Conservation (phyloP, 768 basidiomycete species). For the Auriculariales sp. region DNA sequence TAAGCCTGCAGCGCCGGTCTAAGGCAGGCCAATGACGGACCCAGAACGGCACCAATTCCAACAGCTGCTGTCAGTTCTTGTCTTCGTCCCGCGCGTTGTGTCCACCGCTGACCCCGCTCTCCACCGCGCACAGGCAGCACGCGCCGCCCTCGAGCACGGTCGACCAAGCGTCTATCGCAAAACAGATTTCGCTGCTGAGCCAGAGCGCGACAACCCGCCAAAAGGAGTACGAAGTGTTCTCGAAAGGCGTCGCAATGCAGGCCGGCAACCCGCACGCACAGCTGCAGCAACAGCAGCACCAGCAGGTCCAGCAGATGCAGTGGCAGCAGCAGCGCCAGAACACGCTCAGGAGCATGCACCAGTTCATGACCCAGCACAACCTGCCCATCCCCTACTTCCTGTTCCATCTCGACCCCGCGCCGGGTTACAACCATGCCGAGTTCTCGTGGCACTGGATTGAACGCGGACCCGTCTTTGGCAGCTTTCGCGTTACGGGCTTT, state of each 20-base stretch:
- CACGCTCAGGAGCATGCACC: constrained; percentile 49
- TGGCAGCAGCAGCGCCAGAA: constrained; percentile 28
- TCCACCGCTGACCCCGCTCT: not conserved
- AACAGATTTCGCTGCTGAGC: not conserved
- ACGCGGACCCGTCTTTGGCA: constrained; percentile 41
- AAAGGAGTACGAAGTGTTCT: not conserved
- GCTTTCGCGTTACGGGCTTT: constrained; percentile 37
- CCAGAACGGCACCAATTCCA: not conserved
- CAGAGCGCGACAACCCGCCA: not conserved
- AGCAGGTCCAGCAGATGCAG: constrained; percentile 30
- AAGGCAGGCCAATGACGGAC: not conserved
- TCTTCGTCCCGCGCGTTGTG: not conserved
- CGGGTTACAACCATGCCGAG: constrained; percentile 44
- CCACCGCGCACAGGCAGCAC: not conserved
- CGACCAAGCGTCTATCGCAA: constrained; percentile 2
- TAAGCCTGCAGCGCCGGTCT: too few relatives aligned
- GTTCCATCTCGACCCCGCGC: constrained; percentile 41
- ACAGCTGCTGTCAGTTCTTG: not conserved
- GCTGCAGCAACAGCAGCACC: constrained; percentile 12
- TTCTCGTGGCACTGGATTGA: constrained; percentile 59
- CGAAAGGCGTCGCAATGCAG: not conserved
- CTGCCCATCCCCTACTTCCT: constrained; percentile 64
- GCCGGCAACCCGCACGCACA: not conserved
- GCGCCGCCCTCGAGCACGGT: not conserved
- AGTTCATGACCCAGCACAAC: constrained; percentile 38